These are phyloP conservation scores for Skeletonema potamos DNA, from an alignment of 108 stramenopile genomes.

Conservation along the genomic window DNA sequence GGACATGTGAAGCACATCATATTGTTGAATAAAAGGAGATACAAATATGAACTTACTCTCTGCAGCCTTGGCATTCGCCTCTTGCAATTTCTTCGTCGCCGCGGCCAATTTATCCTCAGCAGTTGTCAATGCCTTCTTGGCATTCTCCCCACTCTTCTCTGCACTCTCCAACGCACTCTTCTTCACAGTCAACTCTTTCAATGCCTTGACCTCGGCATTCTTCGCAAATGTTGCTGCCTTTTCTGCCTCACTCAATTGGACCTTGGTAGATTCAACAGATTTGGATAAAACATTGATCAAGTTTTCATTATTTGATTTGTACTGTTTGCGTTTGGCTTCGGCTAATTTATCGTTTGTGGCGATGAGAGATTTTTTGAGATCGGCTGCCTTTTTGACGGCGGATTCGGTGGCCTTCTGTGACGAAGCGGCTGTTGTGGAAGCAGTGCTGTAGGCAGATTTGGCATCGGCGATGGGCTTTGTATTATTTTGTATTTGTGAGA, in stretches of 20 bases:
- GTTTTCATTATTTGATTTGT: slow-evolving; percentile 1
- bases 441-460: background rate
- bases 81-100: background rate
- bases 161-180: background rate
- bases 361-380: slow-evolving; percentile 6
- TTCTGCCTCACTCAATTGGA: background rate
- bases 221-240: background rate
- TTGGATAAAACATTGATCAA: slow-evolving; percentile 3
- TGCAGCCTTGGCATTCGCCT: background rate
- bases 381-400: background rate
- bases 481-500: background rate
- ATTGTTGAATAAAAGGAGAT: background rate
- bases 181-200: slow-evolving; percentile 6
- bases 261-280: background rate
- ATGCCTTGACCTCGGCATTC: slow-evolving; percentile 3
- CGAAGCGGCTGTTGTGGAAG: background rate
- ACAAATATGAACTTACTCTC: background rate
- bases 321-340: slow-evolving; percentile 3
- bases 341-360: slow-evolving; percentile 1
- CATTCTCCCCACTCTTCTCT: background rate
- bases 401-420: background rate
- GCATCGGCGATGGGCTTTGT: slow-evolving; percentile 6
- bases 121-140: background rate
- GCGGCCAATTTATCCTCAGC: background rate
- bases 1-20: background rate